A percentile compares a stretch with the other conserved stretches of the same genome.
Evolutionary conservation across 2,329 filamentous ascomycete species (phyloP).

Genomic region (Neopestalotiopsis clavispora): DNA sequence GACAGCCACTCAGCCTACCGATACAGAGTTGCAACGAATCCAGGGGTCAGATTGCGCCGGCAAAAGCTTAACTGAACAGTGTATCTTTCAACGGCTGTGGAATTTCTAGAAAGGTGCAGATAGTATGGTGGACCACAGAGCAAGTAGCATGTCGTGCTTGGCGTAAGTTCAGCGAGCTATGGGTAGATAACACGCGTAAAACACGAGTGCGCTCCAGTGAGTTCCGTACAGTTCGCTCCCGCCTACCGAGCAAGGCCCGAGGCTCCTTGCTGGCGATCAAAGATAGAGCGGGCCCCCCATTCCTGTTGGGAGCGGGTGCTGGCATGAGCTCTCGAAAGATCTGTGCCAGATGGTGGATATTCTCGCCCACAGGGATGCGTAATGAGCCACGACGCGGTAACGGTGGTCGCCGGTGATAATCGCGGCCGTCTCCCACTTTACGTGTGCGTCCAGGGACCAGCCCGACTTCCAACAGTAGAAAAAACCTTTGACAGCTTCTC

Average conservation of each 20-base stretch:
- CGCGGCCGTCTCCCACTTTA: not conserved
- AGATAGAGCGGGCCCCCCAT: not conserved
- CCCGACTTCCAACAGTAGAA: not conserved
- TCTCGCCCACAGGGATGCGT: constrained; percentile 10
- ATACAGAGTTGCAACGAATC: not conserved
- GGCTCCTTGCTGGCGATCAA: not conserved
- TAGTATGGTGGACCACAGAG: not conserved
- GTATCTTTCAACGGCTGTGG: not conserved
- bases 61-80: constrained; percentile 7
- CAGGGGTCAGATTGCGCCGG: not conserved
- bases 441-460: not conserved
- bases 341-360: not conserved
- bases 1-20: not conserved
- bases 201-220: not conserved
- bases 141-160: not conserved
- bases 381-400: constrained; percentile 7
- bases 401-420: not conserved
- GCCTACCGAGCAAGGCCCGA: not conserved
- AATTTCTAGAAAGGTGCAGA: not conserved
- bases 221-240: not conserved
- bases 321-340: not conserved
- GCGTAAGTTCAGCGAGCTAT: not conserved
- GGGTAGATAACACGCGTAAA: constrained; percentile 1
- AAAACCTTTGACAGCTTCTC: not conserved
- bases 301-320: not conserved